Evolutionary conservation across 805 yeast genomes (phyloP), one percentile per base, ranked within the genome.

Genomic region (Kuraishia capsulata): DNA sequence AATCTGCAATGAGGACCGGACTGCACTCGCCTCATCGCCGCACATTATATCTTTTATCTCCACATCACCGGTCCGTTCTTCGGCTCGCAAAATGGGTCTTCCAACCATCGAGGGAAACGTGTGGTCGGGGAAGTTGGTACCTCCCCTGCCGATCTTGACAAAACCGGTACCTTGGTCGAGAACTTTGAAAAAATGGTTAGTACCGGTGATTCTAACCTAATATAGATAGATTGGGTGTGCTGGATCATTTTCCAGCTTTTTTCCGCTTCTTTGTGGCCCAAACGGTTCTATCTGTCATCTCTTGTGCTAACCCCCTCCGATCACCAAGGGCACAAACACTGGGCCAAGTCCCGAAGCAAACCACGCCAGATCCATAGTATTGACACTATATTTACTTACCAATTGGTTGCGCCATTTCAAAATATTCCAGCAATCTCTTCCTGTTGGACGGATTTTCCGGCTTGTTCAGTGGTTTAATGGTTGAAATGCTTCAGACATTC

Each of bases 91-190:
- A 45, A 92, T 92, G 20, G 98, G 98, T 52, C 98, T 76, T 36
- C 98, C 98, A 16, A 92, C 97, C 48, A 92, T 86, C 18, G 97
- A 88, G 11, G 97, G 98, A 62, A 89, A 92, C 13, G 96, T 89
- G 65, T 79, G 79, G 61, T 92, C 97, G 21, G 98, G 98, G 71
- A 89, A 89, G 65, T 92, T 92, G 49, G 88, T 83, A 24, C 97
- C 97, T 28, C 94, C 96, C 54, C 96, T 77, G 42, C 98, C 98
- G 49, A 90, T 86, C 60, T 89, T 90, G 39, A 90, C 97, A 58
- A 92, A 92, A 41, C 98, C 98, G 36, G 98, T 92, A 67, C 98
- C 98, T 68, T 92, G 97, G 67, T 92, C 98, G 50, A 92, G 85
- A 51, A 92, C 98, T 74, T 52, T n/a, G 45, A 30, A 8, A 29